Conservation (phyloP, 2,329 filamentous ascomycete genomes). For the Colletotrichum sojae region DNA sequence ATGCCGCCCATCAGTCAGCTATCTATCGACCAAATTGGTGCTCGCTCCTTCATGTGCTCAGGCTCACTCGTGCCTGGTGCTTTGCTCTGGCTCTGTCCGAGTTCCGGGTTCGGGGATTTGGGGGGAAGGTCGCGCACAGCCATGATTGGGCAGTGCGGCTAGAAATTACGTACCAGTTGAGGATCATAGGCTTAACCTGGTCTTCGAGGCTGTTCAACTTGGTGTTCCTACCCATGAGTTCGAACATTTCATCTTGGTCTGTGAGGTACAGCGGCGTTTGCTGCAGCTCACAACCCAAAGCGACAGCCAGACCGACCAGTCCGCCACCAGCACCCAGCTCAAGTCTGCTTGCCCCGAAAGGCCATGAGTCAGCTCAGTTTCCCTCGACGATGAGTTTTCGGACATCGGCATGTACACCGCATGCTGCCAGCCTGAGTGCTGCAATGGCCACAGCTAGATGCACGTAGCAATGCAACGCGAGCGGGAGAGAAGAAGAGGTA, state of each 20-base stretch:
- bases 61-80: too few relatives aligned
- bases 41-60: too few relatives aligned
- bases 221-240: constrained; percentile 90
- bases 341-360: constrained; percentile 68
- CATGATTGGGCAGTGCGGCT: background rate
- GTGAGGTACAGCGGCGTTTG: constrained; percentile 79
- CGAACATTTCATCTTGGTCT: constrained; percentile 88
- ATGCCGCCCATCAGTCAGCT: constrained; percentile 23
- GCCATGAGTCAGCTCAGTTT: constrained; percentile 27
- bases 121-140: constrained; percentile 20
- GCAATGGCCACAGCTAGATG: background rate
- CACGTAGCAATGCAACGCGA: background rate
- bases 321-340: constrained; percentile 95
- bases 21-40: constrained; percentile 10
- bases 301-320: constrained; percentile 79
- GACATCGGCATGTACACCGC: background rate
- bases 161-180: constrained; percentile 79
- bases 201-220: constrained; percentile 79
- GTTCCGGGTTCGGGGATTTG: background rate
- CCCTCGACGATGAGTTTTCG: background rate
- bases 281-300: constrained; percentile 62
- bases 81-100: constrained; percentile 3
- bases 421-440: background rate
- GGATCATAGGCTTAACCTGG: constrained; percentile 75
- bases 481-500: background rate